phyloP scores from a whole-genome alignment of 306 rosid species.

The Rosa persica region DNA sequence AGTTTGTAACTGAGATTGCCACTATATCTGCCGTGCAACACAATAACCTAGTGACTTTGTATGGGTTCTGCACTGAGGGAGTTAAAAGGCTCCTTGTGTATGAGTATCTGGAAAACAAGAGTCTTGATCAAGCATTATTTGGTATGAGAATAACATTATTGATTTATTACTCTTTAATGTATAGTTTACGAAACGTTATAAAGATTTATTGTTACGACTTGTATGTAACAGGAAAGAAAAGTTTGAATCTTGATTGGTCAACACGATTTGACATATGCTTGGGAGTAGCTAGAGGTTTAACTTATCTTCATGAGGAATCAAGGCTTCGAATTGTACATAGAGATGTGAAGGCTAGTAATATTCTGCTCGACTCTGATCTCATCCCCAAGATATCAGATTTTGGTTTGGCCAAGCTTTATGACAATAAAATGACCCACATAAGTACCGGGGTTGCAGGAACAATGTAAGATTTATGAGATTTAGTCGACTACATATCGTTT shows the following conservation, averaged over 20 bases:
- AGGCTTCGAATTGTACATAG: constrained; percentile 68
- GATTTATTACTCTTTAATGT: constrained; percentile 1
- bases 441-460: constrained; percentile 84
- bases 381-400: constrained; percentile 78
- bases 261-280: constrained; percentile 65
- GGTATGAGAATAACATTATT: constrained; percentile 43
- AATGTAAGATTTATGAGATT: constrained; percentile 45
- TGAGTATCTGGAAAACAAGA: constrained; percentile 75
- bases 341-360: constrained; percentile 83
- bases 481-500: not conserved
- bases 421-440: constrained; percentile 75
- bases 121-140: constrained; percentile 85
- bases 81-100: constrained; percentile 68
- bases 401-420: constrained; percentile 78
- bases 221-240: constrained; percentile 39
- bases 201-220: not conserved
- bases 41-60: constrained; percentile 70
- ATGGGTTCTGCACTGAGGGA: constrained; percentile 78
- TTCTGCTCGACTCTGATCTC: constrained; percentile 62
- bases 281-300: constrained; percentile 75
- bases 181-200: not conserved
- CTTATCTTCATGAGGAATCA: constrained; percentile 83
- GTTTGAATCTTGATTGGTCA: constrained; percentile 55
- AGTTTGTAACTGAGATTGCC: constrained; percentile 79
- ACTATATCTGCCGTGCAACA: constrained; percentile 86